Percentiles rank a stretch among this genome's conserved stretches.
These are phyloP conservation scores for Sesbania bispinosa DNA, from an alignment of 306 rosid species.

Conservation along the genomic window DNA sequence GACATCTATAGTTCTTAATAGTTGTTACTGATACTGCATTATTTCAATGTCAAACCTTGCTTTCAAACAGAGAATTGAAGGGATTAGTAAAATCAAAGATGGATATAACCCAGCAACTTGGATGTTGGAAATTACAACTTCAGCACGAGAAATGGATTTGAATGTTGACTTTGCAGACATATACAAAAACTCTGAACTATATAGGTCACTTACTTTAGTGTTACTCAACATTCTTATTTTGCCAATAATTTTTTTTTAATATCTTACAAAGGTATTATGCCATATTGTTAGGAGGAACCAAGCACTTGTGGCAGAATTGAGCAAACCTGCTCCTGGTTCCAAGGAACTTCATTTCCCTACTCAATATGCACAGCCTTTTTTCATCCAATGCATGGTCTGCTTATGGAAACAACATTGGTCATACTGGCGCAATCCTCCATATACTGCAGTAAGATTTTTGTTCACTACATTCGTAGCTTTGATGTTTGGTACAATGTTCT, in stretches of 20 bases:
- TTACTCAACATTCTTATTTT: not conserved
- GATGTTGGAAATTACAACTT: conserved; percentile 68
- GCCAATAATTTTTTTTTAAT: too few species aligned
- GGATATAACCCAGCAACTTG: conserved; percentile 81
- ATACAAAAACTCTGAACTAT: conserved; percentile 54
- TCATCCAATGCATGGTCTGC: conserved; percentile 51
- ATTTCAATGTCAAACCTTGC: not conserved
- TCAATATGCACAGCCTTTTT: conserved; percentile 46
- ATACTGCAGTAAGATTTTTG: conserved; percentile 50
- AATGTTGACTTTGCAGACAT: conserved; percentile 54
- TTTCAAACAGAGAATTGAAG: conserved; percentile 46
- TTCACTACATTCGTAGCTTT: conserved; percentile 48
- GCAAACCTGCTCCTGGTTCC: conserved; percentile 52
- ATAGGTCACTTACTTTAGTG: conserved; percentile 27
- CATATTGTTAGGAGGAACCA: conserved; percentile 56
- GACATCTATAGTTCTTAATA: not conserved
- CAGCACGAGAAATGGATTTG: conserved; percentile 47
- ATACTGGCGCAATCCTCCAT: conserved; percentile 62
- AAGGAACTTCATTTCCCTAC: conserved; percentile 53
- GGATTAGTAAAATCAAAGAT: conserved; percentile 58
- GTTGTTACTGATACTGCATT: not conserved
- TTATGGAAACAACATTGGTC: conserved; percentile 77
- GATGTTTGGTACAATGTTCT: conserved; percentile 70
- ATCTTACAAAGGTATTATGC: not conserved
- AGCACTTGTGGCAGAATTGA: conserved; percentile 44